Evolutionary conservation across 2,329 filamentous ascomycete genomes (phyloP), one percentile per base, ranked within the genome.

Genomic region (Nothomitra cinnamomea): DNA sequence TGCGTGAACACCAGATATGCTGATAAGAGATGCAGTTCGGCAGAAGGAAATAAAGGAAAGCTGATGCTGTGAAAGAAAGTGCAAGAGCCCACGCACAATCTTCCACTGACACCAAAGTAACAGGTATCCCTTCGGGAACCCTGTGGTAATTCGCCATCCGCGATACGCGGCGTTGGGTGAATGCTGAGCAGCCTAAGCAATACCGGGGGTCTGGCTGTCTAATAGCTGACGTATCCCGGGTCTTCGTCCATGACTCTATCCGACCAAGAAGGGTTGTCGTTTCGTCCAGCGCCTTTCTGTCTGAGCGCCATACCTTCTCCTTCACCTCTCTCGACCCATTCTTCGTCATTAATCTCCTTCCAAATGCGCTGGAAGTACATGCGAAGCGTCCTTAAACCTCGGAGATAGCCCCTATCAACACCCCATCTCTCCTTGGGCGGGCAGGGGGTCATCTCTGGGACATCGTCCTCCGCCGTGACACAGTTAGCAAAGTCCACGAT

Each of bases 401-500:
- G 82, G 41, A 98, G 71, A 62, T 96, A 98, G 0, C 92, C 92
- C 25, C 82, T 78, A 60, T 98, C 92, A 5, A 94, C 82, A 56
- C 87, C 82, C 36, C 83, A 71, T 0, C 87, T 86, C 63, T 94
- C 79, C 56, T 79, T 76, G 3, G 92, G 92, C 13, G 92, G 92
- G 60, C 90, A 95, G 17, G 72, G 69, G 1, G 73, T 69, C 56
- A 79, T 73, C 10, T 80, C 68, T 1, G 75, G 69, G 2, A 78
- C 62, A 51, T 69, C 65, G 61, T 95, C 88, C 59, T 92, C 84
- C 2, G 87, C 85, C 1, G 89, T 96, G 36, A 96, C 82, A 63
- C 90, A 95, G 65, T 98, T 98, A 58, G 92, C 92, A 70, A 98
- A 98, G 67, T 98, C 92, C 55, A 95, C 90, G 66, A 98, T 94